phyloP scores from a whole-genome alignment of 495 filamentous ascomycete species.

The Lasiosphaeria miniovina region DNA sequence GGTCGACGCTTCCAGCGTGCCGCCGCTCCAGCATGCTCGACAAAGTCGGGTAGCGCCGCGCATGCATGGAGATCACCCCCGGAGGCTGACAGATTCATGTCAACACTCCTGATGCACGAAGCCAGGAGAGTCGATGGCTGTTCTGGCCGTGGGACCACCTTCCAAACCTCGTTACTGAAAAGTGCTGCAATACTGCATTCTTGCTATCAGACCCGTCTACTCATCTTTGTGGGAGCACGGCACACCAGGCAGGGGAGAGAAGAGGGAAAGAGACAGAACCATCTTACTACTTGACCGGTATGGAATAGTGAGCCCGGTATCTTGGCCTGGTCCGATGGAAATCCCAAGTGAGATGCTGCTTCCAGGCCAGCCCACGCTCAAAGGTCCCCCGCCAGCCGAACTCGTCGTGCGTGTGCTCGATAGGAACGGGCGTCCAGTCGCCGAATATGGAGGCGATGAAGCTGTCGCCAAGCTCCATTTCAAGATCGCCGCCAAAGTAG shows the following conservation, averaged over 20 bases:
- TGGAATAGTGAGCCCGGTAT: slow-evolving; percentile 36
- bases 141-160: background rate
- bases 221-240: no score
- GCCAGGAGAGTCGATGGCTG: slow-evolving; percentile 8
- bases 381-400: slow-evolving; percentile 23
- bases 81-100: slow-evolving; percentile 10
- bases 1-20: slow-evolving; percentile 15
- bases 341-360: slow-evolving; percentile 36
- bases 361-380: slow-evolving; percentile 35
- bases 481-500: slow-evolving; percentile 37
- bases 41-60: slow-evolving; percentile 16
- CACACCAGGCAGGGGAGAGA: background rate
- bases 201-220: background rate
- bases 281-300: slow-evolving; percentile 37
- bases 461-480: slow-evolving; percentile 43
- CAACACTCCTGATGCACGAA: background rate
- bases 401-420: slow-evolving; percentile 12
- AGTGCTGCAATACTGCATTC: slow-evolving; percentile 13
- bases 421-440: slow-evolving; percentile 37
- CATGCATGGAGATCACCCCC: slow-evolving; percentile 15
- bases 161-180: slow-evolving; percentile 13
- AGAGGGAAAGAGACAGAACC: background rate
- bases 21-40: slow-evolving; percentile 1
- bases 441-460: slow-evolving; percentile 39
- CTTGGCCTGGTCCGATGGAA: slow-evolving; percentile 31